Conservation (phyloP, 2,329 filamentous ascomycete genomes). For the Periconia macrospinosa region DNA sequence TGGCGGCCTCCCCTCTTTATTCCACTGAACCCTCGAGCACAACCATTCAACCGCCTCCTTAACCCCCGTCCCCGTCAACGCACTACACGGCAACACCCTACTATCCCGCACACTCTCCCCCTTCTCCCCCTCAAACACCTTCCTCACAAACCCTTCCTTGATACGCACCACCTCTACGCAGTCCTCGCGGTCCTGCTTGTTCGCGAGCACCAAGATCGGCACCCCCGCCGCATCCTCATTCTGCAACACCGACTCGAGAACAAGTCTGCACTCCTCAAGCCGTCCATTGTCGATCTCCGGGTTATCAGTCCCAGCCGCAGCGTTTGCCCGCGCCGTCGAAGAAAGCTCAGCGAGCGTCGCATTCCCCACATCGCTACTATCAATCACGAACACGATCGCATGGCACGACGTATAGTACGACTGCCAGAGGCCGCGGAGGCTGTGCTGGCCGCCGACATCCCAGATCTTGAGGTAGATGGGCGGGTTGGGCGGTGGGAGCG, state of each 20-base stretch:
- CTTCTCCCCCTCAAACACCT: conserved; percentile 93
- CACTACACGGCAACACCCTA: conserved; percentile 86
- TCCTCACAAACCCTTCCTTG: conserved; percentile 93
- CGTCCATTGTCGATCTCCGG: conserved; percentile 53
- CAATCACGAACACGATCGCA: conserved; percentile 96
- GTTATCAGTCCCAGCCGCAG: conserved; percentile 15
- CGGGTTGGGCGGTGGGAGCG: conserved; percentile 60
- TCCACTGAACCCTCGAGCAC: conserved; percentile 89
- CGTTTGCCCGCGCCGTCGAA: conserved; percentile 18
- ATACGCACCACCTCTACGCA: conserved; percentile 97
- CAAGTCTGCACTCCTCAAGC: conserved; percentile 83
- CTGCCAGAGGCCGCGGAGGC: conserved; percentile 88
- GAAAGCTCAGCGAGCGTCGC: conserved; percentile 63
- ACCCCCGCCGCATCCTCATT: conserved; percentile 88
- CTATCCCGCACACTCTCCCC: conserved; percentile 84
- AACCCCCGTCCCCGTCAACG: conserved; percentile 81
- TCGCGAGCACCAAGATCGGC: conserved; percentile 87
- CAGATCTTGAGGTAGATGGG: conserved; percentile 98
- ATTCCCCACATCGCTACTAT: conserved; percentile 90
- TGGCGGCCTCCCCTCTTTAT: conserved; percentile 88
- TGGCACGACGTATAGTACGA: conserved; percentile 93
- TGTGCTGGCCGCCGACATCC: conserved; percentile 95
- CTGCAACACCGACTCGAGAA: conserved; percentile 87
- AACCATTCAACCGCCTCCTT: conserved; percentile 97
- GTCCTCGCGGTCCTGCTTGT: conserved; percentile 97